Base-by-base conservation (phyloP, 2,329 filamentous ascomycete genomes). In the Fusarium sarcochroum region DNA sequence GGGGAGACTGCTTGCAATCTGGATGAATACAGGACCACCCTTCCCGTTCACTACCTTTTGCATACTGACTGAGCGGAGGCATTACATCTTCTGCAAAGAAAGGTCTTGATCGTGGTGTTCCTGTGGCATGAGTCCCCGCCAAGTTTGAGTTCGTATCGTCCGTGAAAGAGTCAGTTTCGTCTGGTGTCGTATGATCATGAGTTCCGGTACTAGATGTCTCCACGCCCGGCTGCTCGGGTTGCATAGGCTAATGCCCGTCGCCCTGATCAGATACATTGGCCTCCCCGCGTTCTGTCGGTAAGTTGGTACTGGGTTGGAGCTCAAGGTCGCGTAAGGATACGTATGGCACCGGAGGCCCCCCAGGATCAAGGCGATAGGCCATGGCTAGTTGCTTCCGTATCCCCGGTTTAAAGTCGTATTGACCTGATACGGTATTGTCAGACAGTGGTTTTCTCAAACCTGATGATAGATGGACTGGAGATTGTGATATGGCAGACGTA, bases 231-330 rank as follows among this genome's bases (percentile, higher is more conserved):
- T 30, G 2, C 23, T 52, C 18, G 37, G 37, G 37, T 32, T 32
- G 49, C 23, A 23, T 6, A 52, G 49, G 42, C 49, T 52, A 52
- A 52, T 52, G 49, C 49, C 21, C 49, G 25, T 6, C 49, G 49
- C 37, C 21, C 42, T 52, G 35, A 52, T 52, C 49, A 52, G 49
- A 32, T 11, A 7, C 7, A n/a, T 52, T 11, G 37, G 25, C 14
- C 2, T 2, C 14, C 23, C 21, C 5, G 49, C 13, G 37, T 51
- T 20, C 23, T 20, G 35, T 15, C n/a, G 13, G 2, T 10, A 37
- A 8, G 10, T 41, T 11, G 2, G 25, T 2, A 11, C 21, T 21
- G 18, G 15, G 18, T 21, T 41, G 14, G 37, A 41, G 48, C 25
- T 51, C 48, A 4, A 51, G 35, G n/a, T 51, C 23, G 18, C 18